These are phyloP conservation scores for Rhynchospora pubera DNA, from an alignment of 176 grass and related monocot genomes.

Conservation along the genomic window DNA sequence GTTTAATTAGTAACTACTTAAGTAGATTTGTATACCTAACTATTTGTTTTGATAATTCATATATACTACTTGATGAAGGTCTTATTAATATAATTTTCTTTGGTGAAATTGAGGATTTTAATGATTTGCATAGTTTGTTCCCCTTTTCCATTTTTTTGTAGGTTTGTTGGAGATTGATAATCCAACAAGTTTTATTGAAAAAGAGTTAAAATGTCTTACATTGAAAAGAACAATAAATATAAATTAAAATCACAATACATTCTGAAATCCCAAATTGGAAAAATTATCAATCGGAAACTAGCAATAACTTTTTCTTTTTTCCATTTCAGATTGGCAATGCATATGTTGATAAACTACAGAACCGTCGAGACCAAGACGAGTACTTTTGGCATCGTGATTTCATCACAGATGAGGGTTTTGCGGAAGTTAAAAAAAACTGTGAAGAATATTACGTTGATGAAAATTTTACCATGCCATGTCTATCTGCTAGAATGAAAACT, in stretches of 20 bases:
- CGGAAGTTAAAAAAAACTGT: not conserved
- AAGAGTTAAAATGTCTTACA: no score
- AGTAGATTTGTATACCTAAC: no score
- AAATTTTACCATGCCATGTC: not conserved
- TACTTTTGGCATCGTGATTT: slow-evolving; percentile 19
- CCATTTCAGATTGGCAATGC: slow-evolving; percentile 23
- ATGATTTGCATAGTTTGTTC: not conserved
- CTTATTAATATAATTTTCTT: no score
- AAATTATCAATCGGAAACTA: not conserved
- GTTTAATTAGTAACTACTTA: no score
- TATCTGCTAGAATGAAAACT: not conserved
- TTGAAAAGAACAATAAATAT: no score
- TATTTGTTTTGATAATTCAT: no score
- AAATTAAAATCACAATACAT: no score
- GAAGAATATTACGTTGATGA: not conserved
- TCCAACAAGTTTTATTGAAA: no score
- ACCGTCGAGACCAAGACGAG: not conserved
- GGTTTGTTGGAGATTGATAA: no score
- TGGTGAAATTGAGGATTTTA: no score
- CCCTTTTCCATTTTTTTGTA: no score
- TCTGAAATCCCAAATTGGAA: not conserved
- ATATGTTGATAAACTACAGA: slow-evolving; percentile 9
- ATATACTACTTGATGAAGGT: no score
- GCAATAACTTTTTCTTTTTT: not conserved
- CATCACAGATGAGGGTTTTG: slow-evolving; percentile 17